phyloP scores from a whole-genome alignment of 179 eudicot species.

The Patellifolia procumbens region DNA sequence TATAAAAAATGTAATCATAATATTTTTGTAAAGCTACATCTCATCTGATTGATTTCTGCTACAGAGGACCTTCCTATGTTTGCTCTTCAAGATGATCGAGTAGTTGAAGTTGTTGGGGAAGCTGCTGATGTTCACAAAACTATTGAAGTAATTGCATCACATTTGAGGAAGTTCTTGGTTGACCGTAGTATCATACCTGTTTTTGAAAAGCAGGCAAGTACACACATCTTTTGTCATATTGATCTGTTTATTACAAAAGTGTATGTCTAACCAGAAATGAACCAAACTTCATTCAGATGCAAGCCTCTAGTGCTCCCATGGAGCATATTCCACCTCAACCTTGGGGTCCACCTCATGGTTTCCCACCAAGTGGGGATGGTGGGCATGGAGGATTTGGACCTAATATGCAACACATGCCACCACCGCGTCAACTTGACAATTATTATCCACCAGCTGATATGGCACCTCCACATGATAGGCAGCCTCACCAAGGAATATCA shows the following conservation, averaged over 20 bases:
- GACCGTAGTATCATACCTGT: conserved; percentile 72
- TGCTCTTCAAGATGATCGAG: conserved; percentile 82
- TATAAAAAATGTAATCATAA: neutral
- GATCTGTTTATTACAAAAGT: neutral
- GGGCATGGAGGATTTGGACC: conserved; percentile 66
- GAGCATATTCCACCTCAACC: conserved; percentile 58
- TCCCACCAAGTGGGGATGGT: conserved; percentile 54
- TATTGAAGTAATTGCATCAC: conserved; percentile 66
- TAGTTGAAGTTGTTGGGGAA: conserved; percentile 87
- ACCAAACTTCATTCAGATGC: conserved; percentile 57
- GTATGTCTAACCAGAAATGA: neutral
- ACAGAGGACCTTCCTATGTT: conserved; percentile 78
- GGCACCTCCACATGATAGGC: conserved; percentile 54
- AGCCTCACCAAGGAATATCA: conserved; percentile 62
- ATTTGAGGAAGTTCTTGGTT: conserved; percentile 83
- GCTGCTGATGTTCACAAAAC: conserved; percentile 70
- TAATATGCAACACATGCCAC: conserved; percentile 56
- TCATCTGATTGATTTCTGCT: conserved; percentile 9
- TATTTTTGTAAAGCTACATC: neutral
- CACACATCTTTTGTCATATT: no score
- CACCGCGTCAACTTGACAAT: conserved; percentile 64
- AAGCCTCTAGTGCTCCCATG: conserved; percentile 50
- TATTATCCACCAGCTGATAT: conserved; percentile 67
- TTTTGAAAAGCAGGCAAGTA: conserved; percentile 70
- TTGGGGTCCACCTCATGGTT: conserved; percentile 77